phyloP scores from a whole-genome alignment of 495 filamentous ascomycete genomes.

The Talaromyces proteolyticus region DNA sequence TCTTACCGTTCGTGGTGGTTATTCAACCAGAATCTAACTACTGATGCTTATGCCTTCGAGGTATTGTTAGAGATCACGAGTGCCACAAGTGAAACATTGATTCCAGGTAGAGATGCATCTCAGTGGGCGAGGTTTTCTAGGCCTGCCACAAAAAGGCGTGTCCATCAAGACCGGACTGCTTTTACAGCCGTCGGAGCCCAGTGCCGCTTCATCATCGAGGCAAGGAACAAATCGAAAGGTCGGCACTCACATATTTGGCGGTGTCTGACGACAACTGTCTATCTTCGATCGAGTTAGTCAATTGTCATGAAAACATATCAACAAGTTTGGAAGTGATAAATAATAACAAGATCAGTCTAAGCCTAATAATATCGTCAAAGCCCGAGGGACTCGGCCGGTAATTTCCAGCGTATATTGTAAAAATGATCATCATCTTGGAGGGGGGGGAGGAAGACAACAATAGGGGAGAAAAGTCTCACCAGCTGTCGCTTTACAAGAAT shows the following conservation, averaged over 20 bases:
- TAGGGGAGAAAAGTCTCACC: constrained; percentile 4
- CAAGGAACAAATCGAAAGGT: constrained; percentile 12
- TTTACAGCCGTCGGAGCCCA: constrained; percentile 87
- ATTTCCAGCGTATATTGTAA: constrained; percentile 97
- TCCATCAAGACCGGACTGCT: constrained; percentile 65
- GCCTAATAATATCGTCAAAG: constrained; percentile 78
- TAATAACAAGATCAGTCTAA: constrained; percentile 68
- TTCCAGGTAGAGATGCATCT: constrained; percentile 30
- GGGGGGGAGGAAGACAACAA: constrained; percentile 1
- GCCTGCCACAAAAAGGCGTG: constrained; percentile 95
- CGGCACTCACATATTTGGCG: constrained; percentile 18
- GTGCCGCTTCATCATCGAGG: constrained; percentile 95
- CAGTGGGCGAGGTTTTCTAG: constrained; percentile 99
- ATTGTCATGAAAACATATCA: neutral
- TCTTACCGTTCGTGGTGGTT: neutral
- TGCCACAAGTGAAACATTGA: constrained; percentile 16
- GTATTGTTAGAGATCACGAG: constrained; percentile 24
- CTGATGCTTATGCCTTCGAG: neutral
- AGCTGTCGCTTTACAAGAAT: neutral
- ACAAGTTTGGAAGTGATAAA: neutral
- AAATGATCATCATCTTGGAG: constrained; percentile 71
- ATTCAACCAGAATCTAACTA: neutral
- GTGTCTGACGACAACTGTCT: neutral
- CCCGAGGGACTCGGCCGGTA: constrained; percentile 89
- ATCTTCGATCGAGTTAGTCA: neutral